A percentile compares a stretch with the other conserved stretches of the same genome.
Evolutionary conservation across 257 asterid species (phyloP).

Genomic region (Solanum chmielewskii): DNA sequence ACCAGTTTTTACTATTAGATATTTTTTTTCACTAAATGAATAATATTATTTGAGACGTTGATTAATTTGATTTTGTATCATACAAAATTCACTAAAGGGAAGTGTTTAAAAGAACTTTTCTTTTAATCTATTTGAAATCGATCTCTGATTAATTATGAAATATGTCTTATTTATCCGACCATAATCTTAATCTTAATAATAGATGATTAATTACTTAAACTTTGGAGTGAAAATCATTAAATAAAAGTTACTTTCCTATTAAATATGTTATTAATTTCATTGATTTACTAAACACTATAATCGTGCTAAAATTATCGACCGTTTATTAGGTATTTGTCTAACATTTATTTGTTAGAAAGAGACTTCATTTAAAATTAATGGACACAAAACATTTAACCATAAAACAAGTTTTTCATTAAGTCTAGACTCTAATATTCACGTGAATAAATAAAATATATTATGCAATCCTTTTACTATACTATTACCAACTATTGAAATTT

Average conservation of each 20-base stretch:
- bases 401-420: not conserved
- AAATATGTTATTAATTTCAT: not conserved
- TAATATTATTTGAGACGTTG: accelerated
- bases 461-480: not conserved
- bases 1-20: not conserved
- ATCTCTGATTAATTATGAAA: too few relatives aligned
- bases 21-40: too few relatives aligned
- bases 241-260: not conserved
- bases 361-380: not conserved
- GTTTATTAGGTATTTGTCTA: not conserved
- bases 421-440: not conserved
- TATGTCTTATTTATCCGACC: accelerated
- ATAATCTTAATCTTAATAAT: not conserved
- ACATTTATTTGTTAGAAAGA: not conserved
- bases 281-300: not conserved
- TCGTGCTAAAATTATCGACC: not conserved
- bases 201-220: not conserved
- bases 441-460: not conserved
- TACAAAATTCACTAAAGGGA: not conserved
- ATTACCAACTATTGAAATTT: not conserved
- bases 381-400: not conserved
- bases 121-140: too few relatives aligned
- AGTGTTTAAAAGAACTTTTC: too few relatives aligned
- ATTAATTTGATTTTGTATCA: not conserved
- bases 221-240: not conserved